Evolutionary conservation across 331 rosid genomes (phyloP).

Genomic region (Malus hybrid): DNA sequence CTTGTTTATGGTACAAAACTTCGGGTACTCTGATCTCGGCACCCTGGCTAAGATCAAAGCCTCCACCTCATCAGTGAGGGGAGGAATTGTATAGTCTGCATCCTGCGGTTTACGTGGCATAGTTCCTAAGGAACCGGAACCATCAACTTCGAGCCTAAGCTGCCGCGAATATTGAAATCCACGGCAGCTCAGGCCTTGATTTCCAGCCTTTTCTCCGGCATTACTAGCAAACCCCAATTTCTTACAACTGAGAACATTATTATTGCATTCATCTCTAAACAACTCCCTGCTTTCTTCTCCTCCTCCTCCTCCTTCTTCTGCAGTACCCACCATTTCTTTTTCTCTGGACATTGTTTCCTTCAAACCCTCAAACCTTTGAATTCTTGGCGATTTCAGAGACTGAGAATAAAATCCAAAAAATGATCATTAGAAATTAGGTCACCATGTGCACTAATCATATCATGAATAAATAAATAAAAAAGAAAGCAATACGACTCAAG

Average conservation of each 20-base stretch:
- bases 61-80: conserved; percentile 67
- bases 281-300: background rate
- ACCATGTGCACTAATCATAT: background rate
- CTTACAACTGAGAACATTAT: background rate
- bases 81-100: conserved; percentile 60
- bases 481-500: background rate
- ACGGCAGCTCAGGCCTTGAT: background rate
- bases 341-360: conserved; percentile 6
- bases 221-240: conserved; percentile 10
- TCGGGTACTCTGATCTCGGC: conserved; percentile 64
- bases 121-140: conserved; percentile 23
- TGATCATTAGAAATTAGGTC: background rate
- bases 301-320: background rate
- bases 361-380: background rate
- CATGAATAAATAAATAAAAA: background rate
- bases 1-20: conserved; percentile 45
- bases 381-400: conserved; percentile 3
- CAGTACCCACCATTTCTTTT: conserved; percentile 9
- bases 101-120: conserved; percentile 43
- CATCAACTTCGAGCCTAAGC: background rate
- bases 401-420: background rate
- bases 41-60: conserved; percentile 58
- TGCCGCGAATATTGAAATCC: conserved; percentile 5
- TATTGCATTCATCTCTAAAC: background rate
- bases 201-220: background rate